phyloP scores from a whole-genome alignment of 805 yeast genomes.

The Kodamaea kaohsiungensis region DNA sequence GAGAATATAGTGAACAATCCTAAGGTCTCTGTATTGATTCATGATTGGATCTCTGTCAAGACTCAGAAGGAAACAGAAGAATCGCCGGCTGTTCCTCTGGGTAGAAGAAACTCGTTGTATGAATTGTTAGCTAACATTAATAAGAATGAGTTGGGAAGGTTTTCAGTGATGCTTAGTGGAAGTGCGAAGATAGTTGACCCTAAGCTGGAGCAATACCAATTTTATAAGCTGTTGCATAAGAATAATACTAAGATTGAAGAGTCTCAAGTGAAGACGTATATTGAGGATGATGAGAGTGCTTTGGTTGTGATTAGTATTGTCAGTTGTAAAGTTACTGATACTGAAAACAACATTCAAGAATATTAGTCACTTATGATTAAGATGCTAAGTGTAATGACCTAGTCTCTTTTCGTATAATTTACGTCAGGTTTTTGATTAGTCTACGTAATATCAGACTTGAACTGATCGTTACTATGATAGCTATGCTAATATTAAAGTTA shows the following conservation, averaged over 20 bases:
- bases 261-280: conserved; percentile 54
- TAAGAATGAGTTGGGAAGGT: conserved; percentile 74
- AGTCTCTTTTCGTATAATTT: too few species aligned
- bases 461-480: background rate
- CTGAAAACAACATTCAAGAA: conserved; percentile 56
- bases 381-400: too few species aligned
- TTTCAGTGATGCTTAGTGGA: conserved; percentile 82
- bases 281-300: conserved; percentile 54
- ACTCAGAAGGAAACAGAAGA: conserved; percentile 16
- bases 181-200: conserved; percentile 53
- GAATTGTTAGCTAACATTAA: conserved; percentile 74
- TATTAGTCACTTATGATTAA: conserved; percentile 25
- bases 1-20: conserved; percentile 70
- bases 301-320: conserved; percentile 65
- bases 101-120: conserved; percentile 20
- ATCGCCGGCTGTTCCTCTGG: conserved; percentile 14
- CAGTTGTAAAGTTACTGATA: conserved; percentile 78
- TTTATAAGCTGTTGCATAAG: conserved; percentile 62
- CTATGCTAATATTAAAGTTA: background rate
- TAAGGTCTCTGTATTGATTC: conserved; percentile 78
- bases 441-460: background rate
- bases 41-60: conserved; percentile 83
- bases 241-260: conserved; percentile 69
- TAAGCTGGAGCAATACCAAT: conserved; percentile 46
- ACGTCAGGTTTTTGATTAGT: too few species aligned